Percentiles rank a stretch among this genome's conserved stretches.
Conservation (phyloP, 108 stramenopile genomes). For the Discostella pseudostelligera region DNA sequence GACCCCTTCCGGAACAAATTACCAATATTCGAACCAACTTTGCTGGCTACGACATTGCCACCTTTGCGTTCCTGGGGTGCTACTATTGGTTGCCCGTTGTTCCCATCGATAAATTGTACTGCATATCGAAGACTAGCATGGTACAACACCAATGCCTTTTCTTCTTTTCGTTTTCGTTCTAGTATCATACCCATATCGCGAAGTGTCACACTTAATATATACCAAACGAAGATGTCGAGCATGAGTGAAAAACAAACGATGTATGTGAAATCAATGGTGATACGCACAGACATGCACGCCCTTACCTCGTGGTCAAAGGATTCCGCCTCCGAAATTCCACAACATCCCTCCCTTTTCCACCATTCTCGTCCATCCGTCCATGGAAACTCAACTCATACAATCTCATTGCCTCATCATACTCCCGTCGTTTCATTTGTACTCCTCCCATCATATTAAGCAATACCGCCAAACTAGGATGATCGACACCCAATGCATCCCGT, state of each 20-base stretch:
- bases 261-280: neutral
- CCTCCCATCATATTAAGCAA: slow-evolving; percentile 82
- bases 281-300: neutral
- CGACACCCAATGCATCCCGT: slow-evolving; percentile 59
- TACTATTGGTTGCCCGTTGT: neutral
- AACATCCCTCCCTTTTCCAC: slow-evolving; percentile 10
- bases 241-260: neutral
- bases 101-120: slow-evolving; percentile 13
- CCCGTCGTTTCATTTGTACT: slow-evolving; percentile 76
- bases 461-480: slow-evolving; percentile 73
- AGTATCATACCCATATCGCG: slow-evolving; percentile 85
- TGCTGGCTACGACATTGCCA: neutral
- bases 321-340: slow-evolving; percentile 24
- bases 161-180: slow-evolving; percentile 63
- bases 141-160: slow-evolving; percentile 73
- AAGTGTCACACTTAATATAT: slow-evolving; percentile 67
- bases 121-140: slow-evolving; percentile 79
- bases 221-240: neutral
- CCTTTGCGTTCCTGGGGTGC: neutral
- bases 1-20: too few relatives aligned
- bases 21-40: too few relatives aligned
- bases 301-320: slow-evolving; percentile 39
- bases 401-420: slow-evolving; percentile 74
- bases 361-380: slow-evolving; percentile 46
- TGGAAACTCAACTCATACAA: slow-evolving; percentile 72